Evolutionary conservation across 2,329 filamentous ascomycete genomes (phyloP), one percentile per base, ranked within the genome.

Genomic region (Penicillium sp.): DNA sequence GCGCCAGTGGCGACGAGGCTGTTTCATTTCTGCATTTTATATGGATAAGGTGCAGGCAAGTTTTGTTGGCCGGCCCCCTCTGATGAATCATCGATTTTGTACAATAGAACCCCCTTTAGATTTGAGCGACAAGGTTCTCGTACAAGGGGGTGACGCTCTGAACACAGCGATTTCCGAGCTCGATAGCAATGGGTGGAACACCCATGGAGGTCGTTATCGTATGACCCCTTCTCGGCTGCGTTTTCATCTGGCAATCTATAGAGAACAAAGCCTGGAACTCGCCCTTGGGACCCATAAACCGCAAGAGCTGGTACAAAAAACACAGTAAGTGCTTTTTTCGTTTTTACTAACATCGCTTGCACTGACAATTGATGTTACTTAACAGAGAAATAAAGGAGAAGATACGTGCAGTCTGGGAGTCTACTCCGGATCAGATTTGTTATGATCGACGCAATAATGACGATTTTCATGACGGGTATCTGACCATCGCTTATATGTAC

Each of bases 51-150:
- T 73, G 36, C 64, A 81, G 7, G 74, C 78, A 1, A 76, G 80
- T 1, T 82, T 82, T 48, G 72, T 81, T n/a, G 79, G 79, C 3
- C 71, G 79, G 2, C 79, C 79, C 3, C 77, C 78, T 3, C 70
- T 79, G 2, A 75, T 81, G 34, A 71, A 71, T n/a, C 68, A 73
- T 33, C 70, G 72, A 34, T 79, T 74, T 52, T 79, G 77, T 59
- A 66, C 67, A 3, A 69, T 79, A 10, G 64, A 70, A 6, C 55
- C 76, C 24, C 73, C 72, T 1, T 49, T 74, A 26, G 71, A 73
- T 49, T 16, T 74, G 14, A 65, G 61, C 16, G 65, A 71, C 24
- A 64, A 68, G 10, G 54, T 60, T 16, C 61, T 73, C 24, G 49
- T 67, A 18, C 55, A 63, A 14, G 67, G 67, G 5, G 67, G 65